A percentile compares a stretch with the other conserved stretches of the same genome.
These are phyloP conservation scores for Oryza glumipatula DNA, from an alignment of 176 grass and related monocot genomes.

Conservation along the genomic window DNA sequence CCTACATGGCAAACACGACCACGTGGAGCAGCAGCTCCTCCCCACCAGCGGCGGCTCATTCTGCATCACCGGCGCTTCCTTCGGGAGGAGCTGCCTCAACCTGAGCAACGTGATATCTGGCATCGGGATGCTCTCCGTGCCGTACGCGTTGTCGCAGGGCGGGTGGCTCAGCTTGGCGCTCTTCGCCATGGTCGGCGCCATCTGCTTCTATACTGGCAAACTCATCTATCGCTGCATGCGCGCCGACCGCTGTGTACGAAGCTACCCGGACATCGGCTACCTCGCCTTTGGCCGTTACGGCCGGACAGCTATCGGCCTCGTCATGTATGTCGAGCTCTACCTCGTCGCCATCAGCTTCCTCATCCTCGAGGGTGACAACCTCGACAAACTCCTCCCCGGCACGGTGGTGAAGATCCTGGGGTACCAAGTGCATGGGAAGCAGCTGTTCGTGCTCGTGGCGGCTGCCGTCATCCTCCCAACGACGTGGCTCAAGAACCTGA, in stretches of 20 bases:
- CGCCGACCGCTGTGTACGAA: constrained; percentile 22
- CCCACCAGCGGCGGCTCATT: constrained; percentile 43
- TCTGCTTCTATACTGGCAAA: constrained; percentile 73
- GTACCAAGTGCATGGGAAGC: constrained; percentile 46
- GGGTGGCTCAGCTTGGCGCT: constrained; percentile 67
- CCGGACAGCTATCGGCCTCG: constrained; percentile 38
- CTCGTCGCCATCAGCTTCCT: constrained; percentile 56
- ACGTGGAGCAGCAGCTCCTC: constrained; percentile 40
- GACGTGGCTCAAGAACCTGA: constrained; percentile 2
- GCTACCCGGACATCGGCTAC: constrained; percentile 63
- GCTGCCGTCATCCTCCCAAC: constrained; percentile 51
- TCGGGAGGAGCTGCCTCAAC: constrained; percentile 63
- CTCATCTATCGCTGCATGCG: constrained; percentile 64
- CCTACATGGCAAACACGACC: neutral
- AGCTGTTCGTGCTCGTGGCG: constrained; percentile 40
- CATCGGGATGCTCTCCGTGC: constrained; percentile 59
- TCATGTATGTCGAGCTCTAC: constrained; percentile 66
- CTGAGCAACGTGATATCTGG: constrained; percentile 68
- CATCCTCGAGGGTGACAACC: constrained; percentile 55
- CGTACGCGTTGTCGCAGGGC: constrained; percentile 62
- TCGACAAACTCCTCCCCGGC: constrained; percentile 54
- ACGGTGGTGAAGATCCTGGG: neutral
- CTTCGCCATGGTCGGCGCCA: constrained; percentile 48
- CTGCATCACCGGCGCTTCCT: constrained; percentile 44
- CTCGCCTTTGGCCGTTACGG: constrained; percentile 54